Evolutionary conservation across 768 basidiomycete genomes (phyloP), one percentile per base, ranked within the genome.

Genomic region (Leccinum rimulosum): DNA sequence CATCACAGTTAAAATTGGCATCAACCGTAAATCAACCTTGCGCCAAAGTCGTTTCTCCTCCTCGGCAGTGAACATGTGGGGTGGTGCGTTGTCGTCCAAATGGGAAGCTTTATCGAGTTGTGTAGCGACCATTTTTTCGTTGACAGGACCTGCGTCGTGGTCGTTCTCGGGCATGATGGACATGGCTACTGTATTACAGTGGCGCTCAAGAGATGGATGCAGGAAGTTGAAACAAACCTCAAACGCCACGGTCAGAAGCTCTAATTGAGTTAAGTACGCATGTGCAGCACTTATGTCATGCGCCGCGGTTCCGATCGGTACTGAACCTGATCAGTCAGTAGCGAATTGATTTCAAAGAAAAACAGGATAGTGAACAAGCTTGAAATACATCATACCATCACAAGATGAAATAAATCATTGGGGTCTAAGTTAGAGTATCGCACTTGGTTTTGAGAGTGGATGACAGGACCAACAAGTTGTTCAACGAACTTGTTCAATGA

Each of bases 1-100:
- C 77, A 88, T 82, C 49, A 85, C 59, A 3, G 79, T 72, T 27
- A 88, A 69, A 19, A 85, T 84, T 1, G 84, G 83, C 77, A 85
- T 79, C 45, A 86, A 72, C 52, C 82, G 74, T 7, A 77, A 38
- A 61, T 88, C 86, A 28, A 88, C 75, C 71, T 85, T 87, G 57
- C 80, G 70, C 75, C 84, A 84, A 53, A 88, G 69, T 51, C 67
- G 78, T 58, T 71, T 78, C 73, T 87, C 84, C 57, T 85, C 69
- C 53, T 78, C 81, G 0, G 40, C 47, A 10, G 51, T 55, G 38
- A 71, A 61, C 17, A 33, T 25, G 7, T 15, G 45, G 2, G 67
- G 57, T 17, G 54, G 19, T 45, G 43, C 22, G 0, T 48, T 56
- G 6, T 52, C 51, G 5, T 55, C 58, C 6, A 25, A 1, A 12